A percentile compares a stretch with the other conserved stretches of the same genome.
phyloP scores from a whole-genome alignment of 352 stramenopile species.

The Phytophthora pseudosyringae region DNA sequence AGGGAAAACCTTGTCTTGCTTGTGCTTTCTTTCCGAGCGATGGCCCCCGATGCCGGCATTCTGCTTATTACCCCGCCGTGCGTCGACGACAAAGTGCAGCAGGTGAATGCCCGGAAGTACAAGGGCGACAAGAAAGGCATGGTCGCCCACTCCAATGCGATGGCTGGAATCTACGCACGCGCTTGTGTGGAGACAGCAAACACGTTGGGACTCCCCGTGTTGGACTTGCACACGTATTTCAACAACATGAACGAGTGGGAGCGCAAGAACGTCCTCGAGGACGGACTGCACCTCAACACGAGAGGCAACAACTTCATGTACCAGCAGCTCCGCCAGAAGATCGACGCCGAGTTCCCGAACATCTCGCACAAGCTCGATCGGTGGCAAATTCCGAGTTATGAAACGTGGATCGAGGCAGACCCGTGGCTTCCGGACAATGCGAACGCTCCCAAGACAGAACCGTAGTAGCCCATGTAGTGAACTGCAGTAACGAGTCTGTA shows the following conservation, averaged over 20 bases:
- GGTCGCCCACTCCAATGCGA: constrained; percentile 47
- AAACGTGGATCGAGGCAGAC: constrained; percentile 43
- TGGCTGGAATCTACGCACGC: constrained; percentile 42
- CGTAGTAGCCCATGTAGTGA: no score
- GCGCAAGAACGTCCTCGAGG: constrained; percentile 39
- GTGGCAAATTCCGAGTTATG: constrained; percentile 37
- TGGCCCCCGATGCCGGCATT: constrained; percentile 24
- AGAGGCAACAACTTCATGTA: constrained; percentile 55
- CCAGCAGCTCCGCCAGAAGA: constrained; percentile 35
- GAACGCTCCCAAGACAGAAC: no score
- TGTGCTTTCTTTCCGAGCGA: constrained; percentile 23
- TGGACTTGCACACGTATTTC: constrained; percentile 57
- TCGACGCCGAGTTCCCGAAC: constrained; percentile 25
- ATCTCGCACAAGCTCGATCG: constrained; percentile 22
- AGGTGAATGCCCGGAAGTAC: constrained; percentile 9
- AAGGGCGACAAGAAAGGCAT: constrained; percentile 19
- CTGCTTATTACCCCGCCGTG: constrained; percentile 38
- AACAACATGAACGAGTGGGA: constrained; percentile 38
- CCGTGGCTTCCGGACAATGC: constrained; percentile 14
- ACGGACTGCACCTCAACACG: constrained; percentile 58
- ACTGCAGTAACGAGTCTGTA: no score
- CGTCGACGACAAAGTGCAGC: constrained; percentile 42
- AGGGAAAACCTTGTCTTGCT: constrained; percentile 43
- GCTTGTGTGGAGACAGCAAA: constrained; percentile 42
- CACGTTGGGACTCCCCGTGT: constrained; percentile 26